Percentiles rank a stretch among this genome's conserved stretches.
Conservation (phyloP, 805 yeast genomes). For the Myxozyma mucilagina region DNA sequence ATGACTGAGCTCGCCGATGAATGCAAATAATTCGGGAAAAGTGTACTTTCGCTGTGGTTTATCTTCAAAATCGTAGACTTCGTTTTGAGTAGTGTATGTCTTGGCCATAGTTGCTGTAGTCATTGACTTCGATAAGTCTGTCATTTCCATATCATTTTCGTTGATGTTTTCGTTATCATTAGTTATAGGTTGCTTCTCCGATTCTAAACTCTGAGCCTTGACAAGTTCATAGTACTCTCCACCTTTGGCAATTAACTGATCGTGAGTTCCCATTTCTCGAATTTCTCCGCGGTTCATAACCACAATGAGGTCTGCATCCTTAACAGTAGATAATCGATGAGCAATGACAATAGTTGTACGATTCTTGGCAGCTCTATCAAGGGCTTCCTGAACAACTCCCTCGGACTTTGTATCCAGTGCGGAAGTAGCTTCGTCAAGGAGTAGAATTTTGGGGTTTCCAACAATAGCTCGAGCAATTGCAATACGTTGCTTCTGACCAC, state of each 20-base stretch:
- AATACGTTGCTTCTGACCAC: slow-evolving; percentile 6
- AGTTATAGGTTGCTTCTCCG: neutral
- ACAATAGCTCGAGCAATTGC: slow-evolving; percentile 7
- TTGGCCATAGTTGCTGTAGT: neutral
- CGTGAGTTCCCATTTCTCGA: slow-evolving; percentile 43
- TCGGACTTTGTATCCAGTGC: slow-evolving; percentile 43
- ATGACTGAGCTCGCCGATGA: slow-evolving; percentile 8
- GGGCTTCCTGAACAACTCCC: slow-evolving; percentile 55
- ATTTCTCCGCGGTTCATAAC: slow-evolving; percentile 49
- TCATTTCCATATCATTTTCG: neutral
- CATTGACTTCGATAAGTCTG: neutral
- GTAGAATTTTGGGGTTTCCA: slow-evolving; percentile 53
- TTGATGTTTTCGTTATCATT: neutral
- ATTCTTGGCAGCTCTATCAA: slow-evolving; percentile 38
- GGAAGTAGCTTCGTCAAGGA: slow-evolving; percentile 67
- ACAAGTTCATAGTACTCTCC: slow-evolving; percentile 36
- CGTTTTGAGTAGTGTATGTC: neutral
- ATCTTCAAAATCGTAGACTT: neutral
- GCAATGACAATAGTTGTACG: slow-evolving; percentile 54
- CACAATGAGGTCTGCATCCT: slow-evolving; percentile 50
- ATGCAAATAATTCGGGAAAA: neutral
- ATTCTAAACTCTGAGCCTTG: slow-evolving; percentile 32
- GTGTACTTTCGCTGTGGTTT: neutral
- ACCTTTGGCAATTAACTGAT: slow-evolving; percentile 32
- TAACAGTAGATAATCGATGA: slow-evolving; percentile 52